A percentile compares a stretch with the other conserved stretches of the same genome.
phyloP scores from a whole-genome alignment of 2,329 filamentous ascomycete species.

The Biscogniauxia marginata region DNA sequence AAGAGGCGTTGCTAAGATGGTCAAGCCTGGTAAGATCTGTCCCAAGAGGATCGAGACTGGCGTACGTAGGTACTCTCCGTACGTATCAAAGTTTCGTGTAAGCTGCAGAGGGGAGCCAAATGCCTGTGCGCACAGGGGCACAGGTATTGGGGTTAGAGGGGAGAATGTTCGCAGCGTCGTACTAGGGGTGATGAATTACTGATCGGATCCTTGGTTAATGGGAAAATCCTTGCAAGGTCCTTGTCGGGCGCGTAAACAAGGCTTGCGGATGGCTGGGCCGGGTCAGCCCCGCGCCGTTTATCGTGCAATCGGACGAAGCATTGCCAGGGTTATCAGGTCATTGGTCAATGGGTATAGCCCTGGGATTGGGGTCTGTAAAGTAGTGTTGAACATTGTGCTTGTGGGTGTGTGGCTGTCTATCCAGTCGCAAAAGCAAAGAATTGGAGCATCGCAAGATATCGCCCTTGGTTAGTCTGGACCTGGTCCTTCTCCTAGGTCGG shows the following conservation, averaged over 20 bases:
- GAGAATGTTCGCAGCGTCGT: conserved; percentile 26
- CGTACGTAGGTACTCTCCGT: conserved; percentile 7
- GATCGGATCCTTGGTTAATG: conserved; percentile 22
- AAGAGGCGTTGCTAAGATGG: conserved; percentile 15
- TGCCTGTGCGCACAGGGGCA: conserved; percentile 15
- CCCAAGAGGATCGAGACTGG: conserved; percentile 6
- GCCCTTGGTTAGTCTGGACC: conserved; percentile 8
- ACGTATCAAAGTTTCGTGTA: conserved; percentile 1
- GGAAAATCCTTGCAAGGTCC: conserved; percentile 40
- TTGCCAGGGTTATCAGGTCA: conserved; percentile 34
- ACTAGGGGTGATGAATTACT: conserved; percentile 20
- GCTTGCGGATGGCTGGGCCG: conserved; percentile 46
- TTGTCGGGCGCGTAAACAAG: conserved; percentile 52
- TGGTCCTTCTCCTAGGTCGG: neutral
- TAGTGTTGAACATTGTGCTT: conserved; percentile 14
- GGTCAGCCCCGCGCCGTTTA: conserved; percentile 39
- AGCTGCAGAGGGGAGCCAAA: conserved; percentile 12
- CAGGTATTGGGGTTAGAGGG: conserved; percentile 10
- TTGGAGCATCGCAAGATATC: conserved; percentile 14
- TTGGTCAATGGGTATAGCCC: conserved; percentile 37
- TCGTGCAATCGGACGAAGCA: conserved; percentile 49
- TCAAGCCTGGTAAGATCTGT: conserved; percentile 5
- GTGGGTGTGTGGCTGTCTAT: conserved; percentile 15
- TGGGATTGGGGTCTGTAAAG: conserved; percentile 15
- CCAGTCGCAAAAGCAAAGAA: conserved; percentile 12